Conservation (phyloP, 257 asterid genomes). For the Solanum pinnatisectum region DNA sequence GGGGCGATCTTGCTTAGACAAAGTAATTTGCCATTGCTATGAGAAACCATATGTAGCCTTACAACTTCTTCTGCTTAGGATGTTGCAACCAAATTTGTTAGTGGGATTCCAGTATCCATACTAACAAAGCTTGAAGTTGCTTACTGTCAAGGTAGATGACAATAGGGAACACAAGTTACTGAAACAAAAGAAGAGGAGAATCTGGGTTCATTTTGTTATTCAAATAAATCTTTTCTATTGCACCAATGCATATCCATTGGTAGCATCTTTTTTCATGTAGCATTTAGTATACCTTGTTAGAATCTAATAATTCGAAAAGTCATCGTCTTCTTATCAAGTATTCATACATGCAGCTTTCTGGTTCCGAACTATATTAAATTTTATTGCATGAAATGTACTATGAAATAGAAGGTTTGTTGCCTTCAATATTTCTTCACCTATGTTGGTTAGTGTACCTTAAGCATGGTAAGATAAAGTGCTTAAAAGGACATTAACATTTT, state of each 20-base stretch:
- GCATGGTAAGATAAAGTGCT: no score
- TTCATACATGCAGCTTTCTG: background rate
- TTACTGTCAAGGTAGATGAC: background rate
- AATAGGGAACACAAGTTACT: background rate
- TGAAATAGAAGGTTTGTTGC: background rate
- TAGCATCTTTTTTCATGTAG: background rate
- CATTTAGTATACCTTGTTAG: background rate
- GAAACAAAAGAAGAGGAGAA: background rate
- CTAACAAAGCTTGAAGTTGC: background rate
- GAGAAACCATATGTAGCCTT: background rate
- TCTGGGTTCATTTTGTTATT: background rate
- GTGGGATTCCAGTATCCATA: background rate
- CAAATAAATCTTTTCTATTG: background rate
- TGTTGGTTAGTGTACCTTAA: no score
- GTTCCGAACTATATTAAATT: background rate
- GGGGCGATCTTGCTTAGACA: conserved; percentile 72
- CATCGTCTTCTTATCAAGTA: background rate
- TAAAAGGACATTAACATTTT: no score
- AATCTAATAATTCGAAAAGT: background rate
- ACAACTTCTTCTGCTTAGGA: background rate
- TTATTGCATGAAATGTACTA: background rate
- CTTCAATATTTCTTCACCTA: background rate
- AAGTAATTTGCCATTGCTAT: background rate
- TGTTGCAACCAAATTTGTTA: background rate
- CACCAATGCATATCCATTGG: background rate